Evolutionary conservation across 495 filamentous ascomycete genomes (phyloP), one percentile per base, ranked within the genome.

Genomic region (Venustampulla echinocandica): DNA sequence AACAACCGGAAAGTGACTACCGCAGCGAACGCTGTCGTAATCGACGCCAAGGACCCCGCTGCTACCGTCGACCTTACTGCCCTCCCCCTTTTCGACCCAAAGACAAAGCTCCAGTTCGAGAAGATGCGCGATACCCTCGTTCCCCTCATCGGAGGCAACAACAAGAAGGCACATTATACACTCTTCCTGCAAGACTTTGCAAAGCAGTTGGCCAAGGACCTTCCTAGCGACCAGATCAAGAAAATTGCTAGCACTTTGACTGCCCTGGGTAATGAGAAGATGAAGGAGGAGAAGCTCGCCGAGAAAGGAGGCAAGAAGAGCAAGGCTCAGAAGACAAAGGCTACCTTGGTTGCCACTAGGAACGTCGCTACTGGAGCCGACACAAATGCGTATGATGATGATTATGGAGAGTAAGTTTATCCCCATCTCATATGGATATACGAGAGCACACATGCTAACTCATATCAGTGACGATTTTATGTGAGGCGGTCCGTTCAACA

Each of bases 221-320:
- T 97, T 46, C 76, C 83, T 7, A 90, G 84, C 59, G 80, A 86
- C 44, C 87, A 97, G 66, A 88, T 96, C 61, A 94, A 95, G 79
- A 95, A 96, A 74, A 76, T 95, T 47, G 77, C 87, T 2, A 90
- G 81, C 67, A 76, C 77, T 22, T 64, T 97, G 59, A 90, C 88
- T 17, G 81, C 84, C 10, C 70, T 95, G 39, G 74, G 85, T 56
- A 99, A 99, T 59, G 93, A 99, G 77, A 96, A 92, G 76, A 86
- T 95, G 87, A 93, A 87, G 72, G 92, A 96, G 67, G 93, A 99
- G 78, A 94, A 95, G 72, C 76, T 80, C 10, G 80, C 86, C 2
- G 90, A 95, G 54, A 97, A 95, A 74, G 85, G 85, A 19, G 86
- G 80, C 51, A 97, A 96, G 83, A 99, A 97, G 77, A 82, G 70